These are phyloP conservation scores for Talaromyces funiculosus DNA, from an alignment of 2,329 filamentous ascomycete species.

Conservation along the genomic window DNA sequence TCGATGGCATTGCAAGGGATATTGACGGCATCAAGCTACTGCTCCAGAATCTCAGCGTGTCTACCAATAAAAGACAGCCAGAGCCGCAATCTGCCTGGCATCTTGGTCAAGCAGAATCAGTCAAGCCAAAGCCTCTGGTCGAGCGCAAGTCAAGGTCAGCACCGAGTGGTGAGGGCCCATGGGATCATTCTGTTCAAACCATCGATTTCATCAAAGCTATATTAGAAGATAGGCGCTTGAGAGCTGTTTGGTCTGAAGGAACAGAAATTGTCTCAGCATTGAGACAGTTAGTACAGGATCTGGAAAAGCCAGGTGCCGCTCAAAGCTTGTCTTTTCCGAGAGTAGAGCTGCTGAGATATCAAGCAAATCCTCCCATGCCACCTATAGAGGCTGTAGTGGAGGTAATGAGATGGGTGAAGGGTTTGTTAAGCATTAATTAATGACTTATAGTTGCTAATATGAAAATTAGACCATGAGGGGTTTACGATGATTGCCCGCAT, in stretches of 20 bases:
- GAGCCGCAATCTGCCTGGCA: not conserved
- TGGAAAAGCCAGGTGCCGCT: not conserved
- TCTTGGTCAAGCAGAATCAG: not conserved
- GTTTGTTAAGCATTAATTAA: not conserved
- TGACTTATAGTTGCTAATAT: not conserved
- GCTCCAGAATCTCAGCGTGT: not conserved
- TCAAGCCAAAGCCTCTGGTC: not conserved
- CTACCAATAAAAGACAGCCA: not conserved
- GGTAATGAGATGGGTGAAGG: not conserved
- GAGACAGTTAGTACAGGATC: not conserved
- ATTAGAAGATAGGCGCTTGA: not conserved
- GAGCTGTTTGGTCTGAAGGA: not conserved
- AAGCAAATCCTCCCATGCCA: not conserved
- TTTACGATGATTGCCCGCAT: not conserved
- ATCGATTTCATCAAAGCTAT: not conserved
- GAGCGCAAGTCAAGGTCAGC: not conserved
- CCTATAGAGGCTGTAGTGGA: not conserved
- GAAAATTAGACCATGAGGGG: not conserved
- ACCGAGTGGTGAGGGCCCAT: not conserved
- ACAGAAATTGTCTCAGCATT: not conserved
- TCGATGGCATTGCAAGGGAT: slow-evolving; percentile 5
- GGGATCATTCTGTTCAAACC: not conserved
- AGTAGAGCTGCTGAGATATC: not conserved
- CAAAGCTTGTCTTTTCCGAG: not conserved
- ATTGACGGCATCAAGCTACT: slow-evolving; percentile 1